phyloP scores from a whole-genome alignment of 169 alveolate genomes.

The Neospora caninum region DNA sequence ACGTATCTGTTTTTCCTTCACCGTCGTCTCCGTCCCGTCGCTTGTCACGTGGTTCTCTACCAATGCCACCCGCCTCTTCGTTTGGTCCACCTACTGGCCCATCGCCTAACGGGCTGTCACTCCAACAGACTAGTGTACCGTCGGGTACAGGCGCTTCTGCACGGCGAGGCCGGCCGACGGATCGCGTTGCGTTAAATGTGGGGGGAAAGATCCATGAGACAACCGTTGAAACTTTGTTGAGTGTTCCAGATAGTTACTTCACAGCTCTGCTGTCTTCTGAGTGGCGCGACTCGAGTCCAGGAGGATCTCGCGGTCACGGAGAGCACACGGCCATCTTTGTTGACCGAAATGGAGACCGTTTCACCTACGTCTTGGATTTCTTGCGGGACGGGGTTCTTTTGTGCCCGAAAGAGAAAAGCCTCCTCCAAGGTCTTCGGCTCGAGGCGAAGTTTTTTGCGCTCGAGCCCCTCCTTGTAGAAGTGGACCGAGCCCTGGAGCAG shows the following conservation, averaged over 20 bases:
- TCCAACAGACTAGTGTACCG: no score
- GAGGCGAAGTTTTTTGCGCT: slow-evolving; percentile 60
- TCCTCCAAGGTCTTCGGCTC: slow-evolving; percentile 59
- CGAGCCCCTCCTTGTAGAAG: slow-evolving; percentile 32
- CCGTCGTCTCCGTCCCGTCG: no score
- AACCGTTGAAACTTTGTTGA: slow-evolving; percentile 39
- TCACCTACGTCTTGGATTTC: slow-evolving; percentile 50
- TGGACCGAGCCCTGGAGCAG: not conserved
- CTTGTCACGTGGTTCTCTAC: no score
- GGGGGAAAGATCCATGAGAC: slow-evolving; percentile 54
- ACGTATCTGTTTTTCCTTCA: no score
- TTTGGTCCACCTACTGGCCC: no score
- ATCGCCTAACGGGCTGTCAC: no score
- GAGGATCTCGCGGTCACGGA: not conserved
- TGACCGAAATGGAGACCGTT: slow-evolving; percentile 59
- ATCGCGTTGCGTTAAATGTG: slow-evolving; percentile 51
- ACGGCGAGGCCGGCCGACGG: not conserved
- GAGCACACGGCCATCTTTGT: slow-evolving; percentile 33
- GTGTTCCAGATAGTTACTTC: slow-evolving; percentile 41
- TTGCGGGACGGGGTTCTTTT: slow-evolving; percentile 49
- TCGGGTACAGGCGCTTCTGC: no score
- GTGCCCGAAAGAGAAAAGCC: slow-evolving; percentile 44
- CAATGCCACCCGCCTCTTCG: no score
- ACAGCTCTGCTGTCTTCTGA: slow-evolving; percentile 45
- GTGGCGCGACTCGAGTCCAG: slow-evolving; percentile 18